Percentiles rank a stretch among this genome's conserved stretches.
These are phyloP conservation scores for Lanmaoa pseudosensibilis DNA, from an alignment of 768 basidiomycete species.

Conservation along the genomic window DNA sequence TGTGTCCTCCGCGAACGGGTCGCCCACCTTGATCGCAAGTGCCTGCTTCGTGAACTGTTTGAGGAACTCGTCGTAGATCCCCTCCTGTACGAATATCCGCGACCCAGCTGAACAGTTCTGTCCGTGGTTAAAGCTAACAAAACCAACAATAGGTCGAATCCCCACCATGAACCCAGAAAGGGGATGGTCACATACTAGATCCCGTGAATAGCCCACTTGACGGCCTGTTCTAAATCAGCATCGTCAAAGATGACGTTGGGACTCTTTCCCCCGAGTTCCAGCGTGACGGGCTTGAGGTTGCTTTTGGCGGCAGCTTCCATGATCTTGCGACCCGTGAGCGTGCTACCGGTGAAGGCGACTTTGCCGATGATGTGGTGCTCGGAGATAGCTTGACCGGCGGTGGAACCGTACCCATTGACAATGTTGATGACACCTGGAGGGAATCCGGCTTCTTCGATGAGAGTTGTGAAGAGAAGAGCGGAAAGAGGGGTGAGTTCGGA, in stretches of 20 bases:
- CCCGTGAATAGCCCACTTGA: conserved; percentile 11
- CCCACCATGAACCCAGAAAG: not conserved
- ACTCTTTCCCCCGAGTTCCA: conserved; percentile 15
- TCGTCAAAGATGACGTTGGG: conserved; percentile 12
- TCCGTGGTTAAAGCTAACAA: conserved; percentile 6
- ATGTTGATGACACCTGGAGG: conserved; percentile 10
- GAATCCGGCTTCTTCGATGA: conserved; percentile 9
- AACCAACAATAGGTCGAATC: not conserved
- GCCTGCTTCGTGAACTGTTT: conserved; percentile 2
- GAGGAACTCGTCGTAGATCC: not conserved
- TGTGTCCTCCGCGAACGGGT: conserved; percentile 3
- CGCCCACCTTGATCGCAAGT: conserved; percentile 11
- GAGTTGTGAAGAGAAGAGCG: conserved; percentile 4
- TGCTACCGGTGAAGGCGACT: conserved; percentile 12
- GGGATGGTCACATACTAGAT: conserved; percentile 6
- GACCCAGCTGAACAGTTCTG: conserved; percentile 13
- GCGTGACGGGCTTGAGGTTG: conserved; percentile 11
- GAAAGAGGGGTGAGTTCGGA: conserved; percentile 11
- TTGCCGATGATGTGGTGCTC: conserved; percentile 7
- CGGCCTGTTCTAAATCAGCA: conserved; percentile 12
- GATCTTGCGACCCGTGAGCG: conserved; percentile 12
- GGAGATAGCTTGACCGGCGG: conserved; percentile 11
- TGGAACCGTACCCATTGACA: conserved; percentile 7
- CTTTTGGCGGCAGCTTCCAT: conserved; percentile 14
- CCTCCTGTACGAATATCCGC: conserved; percentile 11